Evolutionary conservation across 306 rosid species (phyloP).

Genomic region (Trifolium subterraneum): DNA sequence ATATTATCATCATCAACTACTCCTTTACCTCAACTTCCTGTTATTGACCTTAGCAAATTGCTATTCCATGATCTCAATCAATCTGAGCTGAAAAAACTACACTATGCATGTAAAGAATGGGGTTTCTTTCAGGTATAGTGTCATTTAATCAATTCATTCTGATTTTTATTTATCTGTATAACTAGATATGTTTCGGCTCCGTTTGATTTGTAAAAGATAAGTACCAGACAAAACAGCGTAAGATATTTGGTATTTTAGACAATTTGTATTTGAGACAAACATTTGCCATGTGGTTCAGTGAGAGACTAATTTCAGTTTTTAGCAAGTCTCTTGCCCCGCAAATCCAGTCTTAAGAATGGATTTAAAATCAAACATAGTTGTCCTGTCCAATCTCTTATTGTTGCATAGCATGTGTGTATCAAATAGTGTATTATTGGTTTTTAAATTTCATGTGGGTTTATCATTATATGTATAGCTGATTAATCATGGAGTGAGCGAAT

Average conservation of each 20-base stretch:
- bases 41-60: slow-evolving; percentile 48
- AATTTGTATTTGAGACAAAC: too few relatives aligned
- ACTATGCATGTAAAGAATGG: slow-evolving; percentile 55
- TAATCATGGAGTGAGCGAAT: slow-evolving; percentile 29
- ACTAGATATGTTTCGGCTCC: not conserved
- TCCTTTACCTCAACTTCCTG: slow-evolving; percentile 45
- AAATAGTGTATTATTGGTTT: not conserved
- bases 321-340: too few relatives aligned
- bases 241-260: too few relatives aligned
- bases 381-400: not conserved
- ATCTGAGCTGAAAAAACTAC: slow-evolving; percentile 44
- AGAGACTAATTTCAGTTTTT: too few relatives aligned
- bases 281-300: too few relatives aligned
- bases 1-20: not conserved
- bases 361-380: too few relatives aligned
- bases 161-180: not conserved
- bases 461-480: slow-evolving; percentile 8
- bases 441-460: not conserved
- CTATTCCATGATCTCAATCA: slow-evolving; percentile 20
- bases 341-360: too few relatives aligned
- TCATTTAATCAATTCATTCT: not conserved
- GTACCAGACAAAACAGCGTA: too few relatives aligned
- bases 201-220: too few relatives aligned
- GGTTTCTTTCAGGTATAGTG: slow-evolving; percentile 55
- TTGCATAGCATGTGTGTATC: not conserved